Conservation (phyloP, 2,329 filamentous ascomycete genomes). For the Triangularia setosa region DNA sequence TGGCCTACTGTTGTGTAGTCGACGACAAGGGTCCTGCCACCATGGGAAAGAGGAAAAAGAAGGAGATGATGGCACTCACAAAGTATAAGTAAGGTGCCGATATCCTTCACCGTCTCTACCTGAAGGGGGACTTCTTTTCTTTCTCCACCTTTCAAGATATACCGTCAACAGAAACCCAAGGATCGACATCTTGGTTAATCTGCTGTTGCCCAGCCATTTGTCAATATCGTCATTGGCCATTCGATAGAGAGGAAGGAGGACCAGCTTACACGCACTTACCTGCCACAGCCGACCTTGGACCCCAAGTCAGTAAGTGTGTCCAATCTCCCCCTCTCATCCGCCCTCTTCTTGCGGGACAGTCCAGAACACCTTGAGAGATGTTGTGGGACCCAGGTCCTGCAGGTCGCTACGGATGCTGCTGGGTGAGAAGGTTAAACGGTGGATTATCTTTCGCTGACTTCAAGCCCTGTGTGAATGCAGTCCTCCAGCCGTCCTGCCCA, state of each 20-base stretch:
- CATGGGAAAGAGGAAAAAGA: not conserved
- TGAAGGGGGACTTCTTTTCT: not conserved
- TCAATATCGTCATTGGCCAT: not conserved
- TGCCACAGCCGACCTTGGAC: not conserved
- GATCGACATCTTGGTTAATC: not conserved
- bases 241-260: not conserved
- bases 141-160: not conserved
- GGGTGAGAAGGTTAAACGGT: not conserved
- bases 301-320: not conserved
- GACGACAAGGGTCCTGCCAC: constrained; percentile 13
- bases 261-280: not conserved
- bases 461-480: not conserved
- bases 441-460: not conserved
- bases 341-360: not conserved
- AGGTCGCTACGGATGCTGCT: not conserved
- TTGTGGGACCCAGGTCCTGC: not conserved
- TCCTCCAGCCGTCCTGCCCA: not conserved
- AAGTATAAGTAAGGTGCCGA: constrained; percentile 18
- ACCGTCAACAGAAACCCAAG: constrained; percentile 2
- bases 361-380: not conserved
- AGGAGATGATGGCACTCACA: constrained; percentile 3
- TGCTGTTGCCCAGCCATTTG: not conserved
- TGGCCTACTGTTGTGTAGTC: constrained; percentile 14
- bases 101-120: constrained; percentile 5
- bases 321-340: not conserved